Percentiles rank a stretch among this genome's conserved stretches.
phyloP scores from a whole-genome alignment of 2,329 filamentous ascomycete genomes.

The Furcasterigmium sp. region DNA sequence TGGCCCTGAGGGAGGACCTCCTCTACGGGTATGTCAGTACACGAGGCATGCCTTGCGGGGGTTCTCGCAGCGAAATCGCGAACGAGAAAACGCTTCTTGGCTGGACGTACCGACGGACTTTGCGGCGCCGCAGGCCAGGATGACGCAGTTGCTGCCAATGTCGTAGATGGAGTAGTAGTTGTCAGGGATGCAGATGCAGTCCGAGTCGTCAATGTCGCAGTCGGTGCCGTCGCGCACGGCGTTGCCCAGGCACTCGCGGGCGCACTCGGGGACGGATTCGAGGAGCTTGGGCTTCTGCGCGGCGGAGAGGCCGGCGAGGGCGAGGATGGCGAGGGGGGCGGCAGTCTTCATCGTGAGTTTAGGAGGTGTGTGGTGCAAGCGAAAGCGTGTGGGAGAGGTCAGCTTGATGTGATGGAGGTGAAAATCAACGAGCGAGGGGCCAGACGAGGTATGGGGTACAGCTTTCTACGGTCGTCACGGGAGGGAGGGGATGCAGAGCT shows the following conservation, averaged over 20 bases:
- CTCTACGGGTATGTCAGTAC: too few relatives aligned
- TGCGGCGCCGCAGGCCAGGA: slow-evolving; percentile 35
- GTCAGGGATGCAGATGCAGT: slow-evolving; percentile 16
- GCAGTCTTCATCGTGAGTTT: too few relatives aligned
- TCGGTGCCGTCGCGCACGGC: slow-evolving; percentile 13
- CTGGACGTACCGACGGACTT: slow-evolving; percentile 12
- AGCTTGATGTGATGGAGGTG: too few relatives aligned
- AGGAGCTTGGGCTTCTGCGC: slow-evolving; percentile 10
- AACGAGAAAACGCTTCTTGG: background rate
- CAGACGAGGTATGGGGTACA: too few relatives aligned
- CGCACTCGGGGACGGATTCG: slow-evolving; percentile 16
- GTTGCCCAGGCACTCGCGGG: slow-evolving; percentile 13
- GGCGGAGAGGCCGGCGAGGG: slow-evolving; percentile 4
- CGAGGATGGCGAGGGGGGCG: slow-evolving; percentile 6
- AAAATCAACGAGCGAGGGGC: too few relatives aligned
- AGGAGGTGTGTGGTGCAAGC: too few relatives aligned
- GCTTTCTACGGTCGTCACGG: too few relatives aligned
- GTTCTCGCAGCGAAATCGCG: background rate
- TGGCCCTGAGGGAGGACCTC: slow-evolving; percentile 16
- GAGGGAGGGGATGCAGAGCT: too few relatives aligned
- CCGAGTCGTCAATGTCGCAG: slow-evolving; percentile 14
- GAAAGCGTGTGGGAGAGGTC: too few relatives aligned
- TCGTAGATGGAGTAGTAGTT: slow-evolving; percentile 31
- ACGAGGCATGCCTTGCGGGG: too few relatives aligned
- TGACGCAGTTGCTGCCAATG: slow-evolving; percentile 32